phyloP scores from a whole-genome alignment of 2,329 filamentous ascomycete species.

The Fusarium sp. region DNA sequence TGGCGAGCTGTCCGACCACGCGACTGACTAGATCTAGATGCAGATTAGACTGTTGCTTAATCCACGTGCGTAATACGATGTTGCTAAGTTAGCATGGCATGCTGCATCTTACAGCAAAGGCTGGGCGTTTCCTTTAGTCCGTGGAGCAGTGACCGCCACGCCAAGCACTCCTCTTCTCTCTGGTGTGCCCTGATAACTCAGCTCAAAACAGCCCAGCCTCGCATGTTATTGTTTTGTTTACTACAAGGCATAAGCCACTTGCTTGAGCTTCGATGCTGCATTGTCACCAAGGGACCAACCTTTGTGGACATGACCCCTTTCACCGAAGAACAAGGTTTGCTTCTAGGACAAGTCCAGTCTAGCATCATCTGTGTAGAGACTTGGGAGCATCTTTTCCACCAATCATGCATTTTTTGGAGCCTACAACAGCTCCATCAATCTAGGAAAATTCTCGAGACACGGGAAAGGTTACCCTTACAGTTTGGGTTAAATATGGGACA shows the following conservation, averaged over 20 bases:
- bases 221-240: not conserved
- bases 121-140: constrained; percentile 4
- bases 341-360: constrained; percentile 1
- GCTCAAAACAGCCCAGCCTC: constrained; percentile 6
- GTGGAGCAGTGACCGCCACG: not conserved
- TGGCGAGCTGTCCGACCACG: constrained; percentile 21
- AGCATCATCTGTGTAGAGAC: not conserved
- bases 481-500: not conserved
- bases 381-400: not conserved
- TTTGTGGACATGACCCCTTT: not conserved
- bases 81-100: not conserved
- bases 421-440: not conserved
- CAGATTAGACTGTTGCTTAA: constrained; percentile 9
- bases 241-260: no score
- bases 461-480: not conserved
- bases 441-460: not conserved
- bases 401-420: not conserved
- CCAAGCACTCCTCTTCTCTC: not conserved
- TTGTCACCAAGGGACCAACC: not conserved
- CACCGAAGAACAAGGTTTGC: constrained; percentile 8
- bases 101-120: not conserved
- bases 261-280: not conserved
- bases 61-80: constrained; percentile 12
- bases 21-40: constrained; percentile 25
- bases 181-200: constrained; percentile 5